These are phyloP conservation scores for Malus hybrid DNA, from an alignment of 331 rosid genomes.

Conservation along the genomic window DNA sequence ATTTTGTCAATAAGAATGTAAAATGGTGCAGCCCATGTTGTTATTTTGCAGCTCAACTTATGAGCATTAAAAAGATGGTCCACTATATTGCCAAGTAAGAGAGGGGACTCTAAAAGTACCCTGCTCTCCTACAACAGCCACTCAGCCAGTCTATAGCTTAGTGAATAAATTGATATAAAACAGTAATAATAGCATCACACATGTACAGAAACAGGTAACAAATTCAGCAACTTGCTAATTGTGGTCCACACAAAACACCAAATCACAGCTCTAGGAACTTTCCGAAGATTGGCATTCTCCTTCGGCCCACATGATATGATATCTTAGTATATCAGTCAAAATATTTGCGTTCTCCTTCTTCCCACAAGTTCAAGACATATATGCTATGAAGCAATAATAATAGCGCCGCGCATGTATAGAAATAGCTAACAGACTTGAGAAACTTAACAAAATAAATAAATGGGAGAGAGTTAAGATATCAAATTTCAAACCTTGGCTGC, in stretches of 20 bases:
- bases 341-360: not conserved
- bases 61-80: not conserved
- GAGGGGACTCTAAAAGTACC: not conserved
- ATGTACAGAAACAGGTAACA: not conserved
- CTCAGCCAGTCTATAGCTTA: not conserved
- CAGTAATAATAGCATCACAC: not conserved
- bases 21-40: not conserved
- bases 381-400: not conserved
- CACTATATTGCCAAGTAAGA: not conserved
- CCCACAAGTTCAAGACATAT: not conserved
- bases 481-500: constrained; percentile 55
- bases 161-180: not conserved
- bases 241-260: not conserved
- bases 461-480: not conserved
- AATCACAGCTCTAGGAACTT: no score
- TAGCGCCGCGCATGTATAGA: no score
- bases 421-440: not conserved
- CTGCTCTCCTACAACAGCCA: not conserved
- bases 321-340: not conserved
- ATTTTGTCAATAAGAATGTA: not conserved
- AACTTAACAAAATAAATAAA: not conserved
- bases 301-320: not conserved
- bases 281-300: no score
- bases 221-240: not conserved
- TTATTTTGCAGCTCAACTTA: not conserved